A percentile compares a stretch with the other conserved stretches of the same genome.
Evolutionary conservation across 805 yeast genomes (phyloP).

Genomic region (Wickerhamiella cacticola): DNA sequence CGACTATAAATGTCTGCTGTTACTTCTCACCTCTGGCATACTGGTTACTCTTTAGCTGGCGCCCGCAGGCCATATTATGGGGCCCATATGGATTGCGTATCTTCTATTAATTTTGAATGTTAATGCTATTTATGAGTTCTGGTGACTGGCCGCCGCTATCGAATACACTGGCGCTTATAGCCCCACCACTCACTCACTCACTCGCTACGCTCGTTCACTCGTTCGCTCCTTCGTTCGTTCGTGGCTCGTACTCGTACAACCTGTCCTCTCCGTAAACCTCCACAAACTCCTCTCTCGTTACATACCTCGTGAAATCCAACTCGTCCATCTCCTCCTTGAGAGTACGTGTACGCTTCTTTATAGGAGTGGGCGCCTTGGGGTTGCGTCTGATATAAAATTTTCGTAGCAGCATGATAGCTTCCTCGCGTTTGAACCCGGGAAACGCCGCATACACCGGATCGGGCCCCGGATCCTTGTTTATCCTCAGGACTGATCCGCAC

Average conservation of each 20-base stretch:
- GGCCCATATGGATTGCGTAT: too few species aligned
- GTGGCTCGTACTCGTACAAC: constrained; percentile 12
- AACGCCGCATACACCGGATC: constrained; percentile 39
- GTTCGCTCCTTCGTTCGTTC: too few species aligned
- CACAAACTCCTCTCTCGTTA: constrained; percentile 41
- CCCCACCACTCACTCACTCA: too few species aligned
- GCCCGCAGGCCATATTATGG: too few species aligned
- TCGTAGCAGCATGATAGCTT: constrained; percentile 70
- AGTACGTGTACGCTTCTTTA: constrained; percentile 46
- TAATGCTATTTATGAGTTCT: too few species aligned
- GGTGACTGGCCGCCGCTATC: too few species aligned
- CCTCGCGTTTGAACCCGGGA: constrained; percentile 72
- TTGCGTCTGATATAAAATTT: constrained; percentile 79
- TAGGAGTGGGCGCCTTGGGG: constrained; percentile 70
- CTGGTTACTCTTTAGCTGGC: too few species aligned
- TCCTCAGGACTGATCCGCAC: constrained; percentile 69
- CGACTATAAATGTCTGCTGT: too few species aligned
- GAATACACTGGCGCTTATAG: too few species aligned
- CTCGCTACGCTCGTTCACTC: too few species aligned
- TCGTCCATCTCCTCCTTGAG: constrained; percentile 43
- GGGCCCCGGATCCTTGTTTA: constrained; percentile 37
- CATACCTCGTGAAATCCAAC: constrained; percentile 43
- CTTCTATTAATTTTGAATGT: too few species aligned
- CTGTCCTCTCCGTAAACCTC: constrained; percentile 38
- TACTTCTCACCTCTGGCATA: too few species aligned